Evolutionary conservation across 2,329 filamentous ascomycete genomes (phyloP), one percentile per base, ranked within the genome.

Genomic region (Penicillium janthinellum): DNA sequence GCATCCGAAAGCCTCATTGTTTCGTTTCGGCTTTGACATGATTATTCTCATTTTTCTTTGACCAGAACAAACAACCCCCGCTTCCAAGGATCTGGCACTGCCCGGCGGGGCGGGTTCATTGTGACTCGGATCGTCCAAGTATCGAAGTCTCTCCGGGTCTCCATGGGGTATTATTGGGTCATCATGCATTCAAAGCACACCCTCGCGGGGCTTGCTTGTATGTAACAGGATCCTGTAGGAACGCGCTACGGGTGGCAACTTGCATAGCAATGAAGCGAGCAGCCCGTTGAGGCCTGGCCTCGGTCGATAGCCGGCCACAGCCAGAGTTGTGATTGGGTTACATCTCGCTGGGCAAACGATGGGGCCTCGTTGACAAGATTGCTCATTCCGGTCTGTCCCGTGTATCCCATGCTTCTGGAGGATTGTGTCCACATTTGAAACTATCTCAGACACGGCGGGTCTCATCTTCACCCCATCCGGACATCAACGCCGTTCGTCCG

Each of bases 261-360:
- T 59, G 57, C 59, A 58, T 56, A 39, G 39, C 54, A 54, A 54
- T 35, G 37, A 42, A 45, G 52, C 38, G 38, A 42, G 38, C 10
- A 38, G 31, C 38, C 31, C 41, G 6, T 51, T 17, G 52, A 45
- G 52, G 51, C 15, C 39, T 31, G 53, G 41, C 52, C 20, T 53
- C n/a, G 34, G 31, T 51, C 8, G 15, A 57, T n/a, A 45, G 54
- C 52, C 54, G 28, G 38, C 17, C 41, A 45, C 44, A 56, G 48
- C 15, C 8, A 25, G 17, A 25, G 37, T 35, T 37, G 15, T 57
- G 54, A 59, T 57, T 60, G 57, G 61, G 58, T 60, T 64, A 57
- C 55, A 64, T 60, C 34, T 37, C 39, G 47, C 41, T 39, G 34
- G 37, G 54, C 41, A 48, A 47, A 38, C 56, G 35, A 53, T 58